A percentile compares a stretch with the other conserved stretches of the same genome.
phyloP scores from a whole-genome alignment of 139 green algal species.

The Haematococcus sp. region DNA sequence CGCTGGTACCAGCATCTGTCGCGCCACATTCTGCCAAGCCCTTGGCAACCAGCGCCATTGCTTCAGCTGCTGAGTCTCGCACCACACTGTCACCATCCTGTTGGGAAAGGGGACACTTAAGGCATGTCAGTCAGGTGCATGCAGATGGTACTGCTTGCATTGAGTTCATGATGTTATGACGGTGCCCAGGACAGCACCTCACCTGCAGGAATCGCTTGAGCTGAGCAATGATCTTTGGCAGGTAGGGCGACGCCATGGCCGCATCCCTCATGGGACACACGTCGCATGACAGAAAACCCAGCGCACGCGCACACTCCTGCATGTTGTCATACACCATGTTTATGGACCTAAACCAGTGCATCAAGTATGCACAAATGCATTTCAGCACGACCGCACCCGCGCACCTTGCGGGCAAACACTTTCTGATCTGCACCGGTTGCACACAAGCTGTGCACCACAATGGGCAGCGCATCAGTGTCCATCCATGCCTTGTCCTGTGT shows the following conservation, averaged over 20 bases:
- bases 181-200: no score
- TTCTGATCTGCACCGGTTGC: conserved; percentile 29
- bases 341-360: not conserved
- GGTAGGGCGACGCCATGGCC: conserved; percentile 20
- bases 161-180: not conserved
- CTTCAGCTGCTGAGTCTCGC: conserved; percentile 33
- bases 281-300: conserved; percentile 21
- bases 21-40: conserved; percentile 8
- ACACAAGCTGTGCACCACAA: conserved; percentile 39
- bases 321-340: not conserved
- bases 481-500: conserved; percentile 5
- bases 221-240: conserved; percentile 29
- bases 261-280: conserved; percentile 24
- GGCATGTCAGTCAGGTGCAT: not conserved
- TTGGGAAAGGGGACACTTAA: not conserved
- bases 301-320: conserved; percentile 32
- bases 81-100: conserved; percentile 44
- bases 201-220: conserved; percentile 36
- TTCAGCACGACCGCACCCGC: no score
- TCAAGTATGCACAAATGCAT: not conserved
- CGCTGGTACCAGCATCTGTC: not conserved
- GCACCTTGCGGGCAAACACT: conserved; percentile 35
- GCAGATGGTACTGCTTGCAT: not conserved
- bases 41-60: conserved; percentile 26
- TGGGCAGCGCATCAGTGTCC: conserved; percentile 17